A percentile compares a stretch with the other conserved stretches of the same genome.
Evolutionary conservation across 2,329 filamentous ascomycete genomes (phyloP).

Genomic region (Zymoseptoria brevis): DNA sequence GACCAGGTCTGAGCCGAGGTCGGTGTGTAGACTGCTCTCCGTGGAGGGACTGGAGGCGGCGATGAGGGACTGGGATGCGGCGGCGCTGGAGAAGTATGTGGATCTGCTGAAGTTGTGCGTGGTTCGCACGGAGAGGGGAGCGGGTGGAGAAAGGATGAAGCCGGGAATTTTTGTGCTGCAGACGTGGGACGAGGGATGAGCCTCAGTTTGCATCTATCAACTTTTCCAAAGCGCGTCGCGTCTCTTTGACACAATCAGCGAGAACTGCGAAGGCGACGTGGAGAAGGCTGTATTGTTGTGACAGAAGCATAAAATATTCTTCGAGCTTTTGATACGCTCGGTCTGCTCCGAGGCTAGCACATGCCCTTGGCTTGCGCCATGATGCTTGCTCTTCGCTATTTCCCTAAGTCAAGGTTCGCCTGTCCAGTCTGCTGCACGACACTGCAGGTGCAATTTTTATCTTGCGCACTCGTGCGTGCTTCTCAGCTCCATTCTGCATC

Average conservation of each 20-base stretch:
- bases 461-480: neutral
- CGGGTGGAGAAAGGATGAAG: neutral
- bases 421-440: neutral
- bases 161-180: constrained; percentile 6
- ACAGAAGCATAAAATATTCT: too few species aligned
- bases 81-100: constrained; percentile 3
- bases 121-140: constrained; percentile 1
- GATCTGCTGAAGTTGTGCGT: constrained; percentile 2
- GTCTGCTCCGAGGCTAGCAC: too few species aligned
- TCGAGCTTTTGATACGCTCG: too few species aligned
- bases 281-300: too few species aligned
- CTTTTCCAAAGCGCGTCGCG: too few species aligned
- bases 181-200: neutral
- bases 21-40: neutral
- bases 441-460: neutral
- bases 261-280: too few species aligned
- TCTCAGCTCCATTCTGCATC: neutral
- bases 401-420: neutral
- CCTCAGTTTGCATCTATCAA: too few species aligned
- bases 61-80: constrained; percentile 4
- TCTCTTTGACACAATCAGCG: too few species aligned
- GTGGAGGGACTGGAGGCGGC: constrained; percentile 5
- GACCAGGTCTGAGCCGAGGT: neutral
- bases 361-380: too few species aligned
- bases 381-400: neutral